Evolutionary conservation across 495 filamentous ascomycete species (phyloP).

Genomic region (Aspergillus avenaceus): DNA sequence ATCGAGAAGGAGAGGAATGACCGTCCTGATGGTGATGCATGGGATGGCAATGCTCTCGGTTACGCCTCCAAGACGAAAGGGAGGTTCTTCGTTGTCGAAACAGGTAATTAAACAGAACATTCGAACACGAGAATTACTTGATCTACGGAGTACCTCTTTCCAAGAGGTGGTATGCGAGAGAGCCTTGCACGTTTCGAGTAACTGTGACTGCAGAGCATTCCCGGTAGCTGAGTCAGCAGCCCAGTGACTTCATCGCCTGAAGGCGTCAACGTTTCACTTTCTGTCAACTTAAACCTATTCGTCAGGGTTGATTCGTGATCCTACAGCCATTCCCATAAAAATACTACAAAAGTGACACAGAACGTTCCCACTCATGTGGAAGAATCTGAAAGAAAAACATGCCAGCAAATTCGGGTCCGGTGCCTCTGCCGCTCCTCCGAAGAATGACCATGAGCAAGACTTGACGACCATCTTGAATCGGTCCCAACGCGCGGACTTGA

Average conservation of each 20-base stretch:
- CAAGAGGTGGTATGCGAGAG: no score
- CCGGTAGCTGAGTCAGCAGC: slow-evolving; percentile 12
- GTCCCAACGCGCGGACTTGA: slow-evolving; percentile 46
- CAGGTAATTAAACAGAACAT: slow-evolving; percentile 16
- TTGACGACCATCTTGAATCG: slow-evolving; percentile 48
- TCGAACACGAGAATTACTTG: no score
- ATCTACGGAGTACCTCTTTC: no score
- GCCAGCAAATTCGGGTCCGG: slow-evolving; percentile 30
- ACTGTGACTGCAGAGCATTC: not conserved
- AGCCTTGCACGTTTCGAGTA: no score
- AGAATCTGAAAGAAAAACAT: slow-evolving; percentile 38
- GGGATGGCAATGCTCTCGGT: slow-evolving; percentile 65
- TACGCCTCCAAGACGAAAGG: slow-evolving; percentile 63
- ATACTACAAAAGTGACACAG: not conserved
- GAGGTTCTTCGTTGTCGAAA: slow-evolving; percentile 78
- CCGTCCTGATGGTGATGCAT: slow-evolving; percentile 34
- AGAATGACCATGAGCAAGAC: slow-evolving; percentile 35
- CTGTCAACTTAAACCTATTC: not conserved
- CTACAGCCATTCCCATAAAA: not conserved
- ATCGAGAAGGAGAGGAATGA: slow-evolving; percentile 24
- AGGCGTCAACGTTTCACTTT: slow-evolving; percentile 7
- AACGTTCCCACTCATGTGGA: slow-evolving; percentile 26
- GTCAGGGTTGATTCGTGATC: not conserved
- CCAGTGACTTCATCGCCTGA: slow-evolving; percentile 10
- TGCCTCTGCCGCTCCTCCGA: slow-evolving; percentile 14